These are phyloP conservation scores for Blepharisma japonicum DNA, from an alignment of 73 alveolate genomes.

Conservation along the genomic window DNA sequence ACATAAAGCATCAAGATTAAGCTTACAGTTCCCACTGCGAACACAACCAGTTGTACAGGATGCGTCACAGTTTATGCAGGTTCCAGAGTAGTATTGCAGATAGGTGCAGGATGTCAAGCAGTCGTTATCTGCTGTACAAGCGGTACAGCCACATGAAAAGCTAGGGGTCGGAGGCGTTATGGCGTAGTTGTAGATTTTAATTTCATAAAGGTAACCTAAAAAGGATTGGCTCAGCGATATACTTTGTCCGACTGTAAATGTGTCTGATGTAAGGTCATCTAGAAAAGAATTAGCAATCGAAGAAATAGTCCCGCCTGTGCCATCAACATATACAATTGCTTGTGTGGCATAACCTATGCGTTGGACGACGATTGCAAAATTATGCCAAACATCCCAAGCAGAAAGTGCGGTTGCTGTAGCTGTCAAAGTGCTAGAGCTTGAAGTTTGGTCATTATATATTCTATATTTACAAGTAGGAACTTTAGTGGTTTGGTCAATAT, in stretches of 20 bases:
- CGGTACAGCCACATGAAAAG: background rate
- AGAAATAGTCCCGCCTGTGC: background rate
- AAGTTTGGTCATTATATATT: background rate
- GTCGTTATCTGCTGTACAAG: background rate
- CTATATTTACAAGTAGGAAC: background rate
- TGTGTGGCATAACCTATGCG: background rate
- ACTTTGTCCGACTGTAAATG: background rate
- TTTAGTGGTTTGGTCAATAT: background rate
- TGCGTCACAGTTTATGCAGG: slow-evolving; percentile 4
- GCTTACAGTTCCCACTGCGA: background rate
- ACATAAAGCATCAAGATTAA: background rate
- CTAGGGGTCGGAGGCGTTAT: background rate
- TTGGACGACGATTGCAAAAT: background rate
- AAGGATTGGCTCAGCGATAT: background rate
- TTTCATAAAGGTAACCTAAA: background rate
- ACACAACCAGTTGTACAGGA: slow-evolving; percentile 18
- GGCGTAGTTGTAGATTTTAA: background rate
- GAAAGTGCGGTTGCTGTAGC: background rate
- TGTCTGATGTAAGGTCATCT: slow-evolving; percentile 4
- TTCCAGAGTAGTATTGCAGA: background rate
- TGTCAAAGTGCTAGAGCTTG: background rate
- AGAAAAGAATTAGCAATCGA: slow-evolving; percentile 5
- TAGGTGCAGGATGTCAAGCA: background rate
- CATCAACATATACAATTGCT: background rate
- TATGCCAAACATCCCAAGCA: background rate